phyloP scores from a whole-genome alignment of 2,329 filamentous ascomycete species.

The Graphilbum sp. region DNA sequence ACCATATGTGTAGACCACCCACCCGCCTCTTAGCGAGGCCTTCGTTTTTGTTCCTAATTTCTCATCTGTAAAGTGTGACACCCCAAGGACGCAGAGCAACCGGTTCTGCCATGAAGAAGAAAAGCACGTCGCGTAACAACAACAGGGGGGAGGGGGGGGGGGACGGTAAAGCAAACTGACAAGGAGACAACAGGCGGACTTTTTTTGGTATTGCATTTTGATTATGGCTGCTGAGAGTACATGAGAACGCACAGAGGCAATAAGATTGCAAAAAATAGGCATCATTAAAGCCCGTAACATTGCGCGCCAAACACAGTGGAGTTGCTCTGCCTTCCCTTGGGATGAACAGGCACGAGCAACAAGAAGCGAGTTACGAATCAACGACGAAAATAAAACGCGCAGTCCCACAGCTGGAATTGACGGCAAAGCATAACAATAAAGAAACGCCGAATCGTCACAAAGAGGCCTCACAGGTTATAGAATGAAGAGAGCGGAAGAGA shows the following conservation, averaged over 20 bases:
- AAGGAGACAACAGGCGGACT: background rate
- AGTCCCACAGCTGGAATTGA: background rate
- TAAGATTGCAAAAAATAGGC: background rate
- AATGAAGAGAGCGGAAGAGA: constrained; percentile 11
- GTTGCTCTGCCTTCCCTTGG: no score
- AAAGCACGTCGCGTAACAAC: no score
- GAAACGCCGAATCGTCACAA: constrained; percentile 7
- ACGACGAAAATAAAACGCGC: background rate
- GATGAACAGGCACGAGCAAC: background rate
- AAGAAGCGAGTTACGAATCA: background rate
- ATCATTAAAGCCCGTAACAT: background rate
- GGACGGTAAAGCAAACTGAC: no score
- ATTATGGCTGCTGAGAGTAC: background rate
- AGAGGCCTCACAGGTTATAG: constrained; percentile 6
- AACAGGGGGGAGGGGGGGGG: no score
- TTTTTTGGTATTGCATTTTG: background rate
- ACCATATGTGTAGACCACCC: no score
- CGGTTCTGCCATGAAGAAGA: no score
- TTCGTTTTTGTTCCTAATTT: no score
- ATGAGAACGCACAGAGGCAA: background rate
- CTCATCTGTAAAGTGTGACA: no score
- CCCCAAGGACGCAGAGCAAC: no score
- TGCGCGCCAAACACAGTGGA: no score
- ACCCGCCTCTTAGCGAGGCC: no score
- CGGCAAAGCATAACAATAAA: no score